Conservation (phyloP, 306 rosid species). For the Spatholobus suberectus region DNA sequence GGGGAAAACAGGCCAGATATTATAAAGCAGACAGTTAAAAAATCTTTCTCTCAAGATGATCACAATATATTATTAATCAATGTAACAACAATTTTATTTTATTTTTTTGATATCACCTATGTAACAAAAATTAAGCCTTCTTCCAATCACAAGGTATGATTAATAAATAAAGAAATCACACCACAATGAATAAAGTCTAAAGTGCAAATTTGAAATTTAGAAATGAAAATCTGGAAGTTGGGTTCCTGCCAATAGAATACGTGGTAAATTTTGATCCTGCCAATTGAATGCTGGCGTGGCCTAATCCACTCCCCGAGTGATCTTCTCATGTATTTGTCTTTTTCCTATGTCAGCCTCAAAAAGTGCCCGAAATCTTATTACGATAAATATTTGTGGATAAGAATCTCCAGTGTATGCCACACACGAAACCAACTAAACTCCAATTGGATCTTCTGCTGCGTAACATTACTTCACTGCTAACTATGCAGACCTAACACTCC, state of each 20-base stretch:
- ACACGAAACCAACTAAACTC: slow-evolving; percentile 55
- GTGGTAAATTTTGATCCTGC: slow-evolving; percentile 32
- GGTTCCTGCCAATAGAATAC: background rate
- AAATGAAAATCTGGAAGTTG: background rate
- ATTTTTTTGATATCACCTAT: too few species aligned
- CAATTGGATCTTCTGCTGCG: slow-evolving; percentile 24
- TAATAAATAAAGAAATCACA: background rate
- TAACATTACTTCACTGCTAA: slow-evolving; percentile 40
- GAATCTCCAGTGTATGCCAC: slow-evolving; percentile 67
- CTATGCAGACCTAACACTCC: slow-evolving; percentile 43
- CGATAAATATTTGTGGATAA: slow-evolving; percentile 82
- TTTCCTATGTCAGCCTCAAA: slow-evolving; percentile 51
- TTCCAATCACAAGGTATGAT: background rate
- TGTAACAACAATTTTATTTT: background rate
- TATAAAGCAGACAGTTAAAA: background rate
- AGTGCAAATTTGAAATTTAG: background rate
- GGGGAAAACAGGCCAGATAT: background rate
- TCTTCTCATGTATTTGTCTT: slow-evolving; percentile 29
- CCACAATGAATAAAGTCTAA: background rate
- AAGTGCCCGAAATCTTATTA: slow-evolving; percentile 51
- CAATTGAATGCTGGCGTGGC: slow-evolving; percentile 58
- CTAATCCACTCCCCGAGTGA: slow-evolving; percentile 26
- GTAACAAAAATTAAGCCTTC: background rate
- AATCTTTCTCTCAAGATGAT: background rate
- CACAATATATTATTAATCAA: background rate